Evolutionary conservation across 352 stramenopile species (phyloP), one percentile per base, ranked within the genome.

Genomic region (Globisporangium echinulatum): DNA sequence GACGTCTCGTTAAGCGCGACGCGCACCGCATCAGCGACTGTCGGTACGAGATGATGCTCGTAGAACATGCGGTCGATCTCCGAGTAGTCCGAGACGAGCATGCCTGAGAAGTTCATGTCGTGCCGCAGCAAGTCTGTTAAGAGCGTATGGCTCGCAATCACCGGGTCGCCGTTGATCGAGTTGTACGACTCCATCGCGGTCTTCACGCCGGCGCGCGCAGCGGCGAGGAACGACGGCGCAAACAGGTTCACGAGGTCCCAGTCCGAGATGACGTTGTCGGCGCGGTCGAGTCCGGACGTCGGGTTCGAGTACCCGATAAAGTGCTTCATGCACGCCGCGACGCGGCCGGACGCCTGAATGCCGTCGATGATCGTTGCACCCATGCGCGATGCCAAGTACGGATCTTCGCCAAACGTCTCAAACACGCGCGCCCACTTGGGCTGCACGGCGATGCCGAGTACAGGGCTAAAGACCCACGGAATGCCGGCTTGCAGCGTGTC

Each of bases 361-460:
- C 90, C 90, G 43, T 74, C 56, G 47, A 96, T 88, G 64, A 94
- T 78, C 17, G 71, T 62, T 1, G 63, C 59, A 2, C 75, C 87
- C 79, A 97, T 89, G 43, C 73, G 55, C 0, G 80, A 83, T 4
- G 81, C 83, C 7, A 96, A 3, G 36, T 74, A 52, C n/a, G 88
- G 87, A 67, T 97, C 89, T 69, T 98, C 90, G 33, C 92, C 92
- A 68, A 98, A 98, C 3, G 90, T 97, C 68, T 98, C 92, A 62
- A 91, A 97, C n/a, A 96, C 76, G 4, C 92, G 80, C 33, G 85
- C 69, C 90, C 91, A 98, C 56, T 86, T 79, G 1, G 89, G 86
- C 54, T 93, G 71, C 42, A 79, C 63, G 19, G 94, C 71, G 55
- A 94, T 88, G 0, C 80, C 90, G 17, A 98, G 62, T 10, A 98